Percentiles rank a stretch among this genome's conserved stretches.
Evolutionary conservation across 768 basidiomycete species (phyloP).

Genomic region (Russula ochroleuca): DNA sequence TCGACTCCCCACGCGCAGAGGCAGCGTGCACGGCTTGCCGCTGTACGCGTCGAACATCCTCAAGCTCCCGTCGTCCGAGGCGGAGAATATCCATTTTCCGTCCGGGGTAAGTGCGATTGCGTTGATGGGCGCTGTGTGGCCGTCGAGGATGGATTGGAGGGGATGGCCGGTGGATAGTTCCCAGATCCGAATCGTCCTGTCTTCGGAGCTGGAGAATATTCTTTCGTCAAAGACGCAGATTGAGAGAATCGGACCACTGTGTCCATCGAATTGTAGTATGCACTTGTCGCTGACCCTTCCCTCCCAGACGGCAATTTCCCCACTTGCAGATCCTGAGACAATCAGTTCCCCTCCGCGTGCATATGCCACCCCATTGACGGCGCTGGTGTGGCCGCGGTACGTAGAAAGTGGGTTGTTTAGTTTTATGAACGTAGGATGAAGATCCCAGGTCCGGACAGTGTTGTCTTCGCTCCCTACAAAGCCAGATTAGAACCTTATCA

Average conservation of each 20-base stretch:
- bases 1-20: neutral
- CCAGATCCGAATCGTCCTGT: conserved; percentile 21
- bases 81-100: conserved; percentile 12
- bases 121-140: conserved; percentile 26
- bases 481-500: neutral
- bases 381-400: conserved; percentile 29
- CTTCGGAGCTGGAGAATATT: conserved; percentile 19
- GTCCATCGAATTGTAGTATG: neutral
- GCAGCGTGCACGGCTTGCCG: conserved; percentile 11
- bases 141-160: conserved; percentile 31
- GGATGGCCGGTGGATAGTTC: conserved; percentile 3
- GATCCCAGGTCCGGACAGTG: conserved; percentile 12
- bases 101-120: conserved; percentile 2
- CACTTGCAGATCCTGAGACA: conserved; percentile 12
- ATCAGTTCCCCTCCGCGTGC: conserved; percentile 1
- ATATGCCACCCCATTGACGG: conserved; percentile 15
- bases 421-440: neutral
- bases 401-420: conserved; percentile 1
- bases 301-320: conserved; percentile 16
- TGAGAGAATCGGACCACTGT: conserved; percentile 2
- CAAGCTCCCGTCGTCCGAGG: conserved; percentile 15
- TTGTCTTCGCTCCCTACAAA: conserved; percentile 14
- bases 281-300: neutral
- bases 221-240: conserved; percentile 6
- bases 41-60: conserved; percentile 15